Evolutionary conservation across 148 eudicot species (phyloP), one percentile per base, ranked within the genome.

Genomic region (Vaccinium myrtillus): DNA sequence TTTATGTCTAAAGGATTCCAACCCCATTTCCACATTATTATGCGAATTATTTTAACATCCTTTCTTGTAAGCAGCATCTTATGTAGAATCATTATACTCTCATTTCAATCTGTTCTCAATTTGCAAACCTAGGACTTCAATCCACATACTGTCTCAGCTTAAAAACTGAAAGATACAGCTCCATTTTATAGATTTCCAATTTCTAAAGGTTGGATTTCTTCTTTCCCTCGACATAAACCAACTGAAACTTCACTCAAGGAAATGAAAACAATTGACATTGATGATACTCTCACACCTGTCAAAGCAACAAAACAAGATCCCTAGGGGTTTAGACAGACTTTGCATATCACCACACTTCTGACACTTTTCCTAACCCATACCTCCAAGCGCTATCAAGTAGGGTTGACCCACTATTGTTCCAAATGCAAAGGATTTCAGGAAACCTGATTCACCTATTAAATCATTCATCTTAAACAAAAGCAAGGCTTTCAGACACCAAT

Each of bases 381-480:
- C n/a, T 75, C 23, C 27, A 23, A 16, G 80, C 80, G 51, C 9
- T 46, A 58, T 56, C 50, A 80, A 21, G 53, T 39, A 51, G 27
- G 30, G 27, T 27, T 27, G 50, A 32, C 49, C n/a, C 23, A 8
- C 70, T 10, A 30, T 54, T 1, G 54, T 16, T 69, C 51, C 6
- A 78, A 13, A 67, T 79, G 9, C 46, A 55, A 8, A 84, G 58
- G 75, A 50, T 51, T 8, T 8, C 2, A 32, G 43, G 61, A 12
- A 39, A 84, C n/a, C 61, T 10, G 63, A 67, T 48, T 76, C 51
- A 73, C 82, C 56, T 23, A n/a, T 73, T 48, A 86, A 54, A 80
- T 54, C 8, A 85, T 25, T 51, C 77, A 77, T 70, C 77, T 61
- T 65, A 48, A 61, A 82, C 51, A 71, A 65, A 49, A 67, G 43